These are phyloP conservation scores for Sodiomyces alkalinus DNA, from an alignment of 2,329 filamentous ascomycete genomes.

Conservation along the genomic window DNA sequence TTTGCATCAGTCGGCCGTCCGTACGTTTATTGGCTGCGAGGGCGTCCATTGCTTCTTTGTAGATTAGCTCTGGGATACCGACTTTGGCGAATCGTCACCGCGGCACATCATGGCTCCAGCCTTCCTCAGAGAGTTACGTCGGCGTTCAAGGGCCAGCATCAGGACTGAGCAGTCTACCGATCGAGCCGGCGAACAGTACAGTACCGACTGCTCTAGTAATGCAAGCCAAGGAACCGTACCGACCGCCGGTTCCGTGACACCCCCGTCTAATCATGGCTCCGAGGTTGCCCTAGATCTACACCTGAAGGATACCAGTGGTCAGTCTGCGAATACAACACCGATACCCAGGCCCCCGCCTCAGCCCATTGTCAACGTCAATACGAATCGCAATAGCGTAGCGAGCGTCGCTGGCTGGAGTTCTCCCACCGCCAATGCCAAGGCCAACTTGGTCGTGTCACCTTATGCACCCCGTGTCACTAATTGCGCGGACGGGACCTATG, in stretches of 20 bases:
- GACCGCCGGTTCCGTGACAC: conserved; percentile 56
- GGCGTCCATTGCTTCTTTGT: too few relatives aligned
- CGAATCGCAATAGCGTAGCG: conserved; percentile 48
- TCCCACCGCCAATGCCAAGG: conserved; percentile 36
- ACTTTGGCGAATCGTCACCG: background rate
- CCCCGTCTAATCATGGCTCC: conserved; percentile 56
- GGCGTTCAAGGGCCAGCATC: conserved; percentile 63
- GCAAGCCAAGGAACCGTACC: conserved; percentile 44
- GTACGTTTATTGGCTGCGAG: too few relatives aligned
- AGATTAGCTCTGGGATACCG: too few relatives aligned
- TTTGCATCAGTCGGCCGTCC: too few relatives aligned
- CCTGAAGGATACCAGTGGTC: conserved; percentile 32
- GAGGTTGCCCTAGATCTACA: conserved; percentile 51
- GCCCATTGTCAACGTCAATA: conserved; percentile 21
- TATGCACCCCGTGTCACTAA: conserved; percentile 72
- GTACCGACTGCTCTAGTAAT: conserved; percentile 41
- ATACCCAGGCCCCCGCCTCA: conserved; percentile 20
- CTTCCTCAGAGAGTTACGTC: conserved; percentile 63
- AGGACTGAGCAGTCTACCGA: conserved; percentile 43
- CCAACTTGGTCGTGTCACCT: conserved; percentile 50
- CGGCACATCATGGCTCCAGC: conserved; percentile 35
- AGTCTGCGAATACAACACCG: too few relatives aligned
- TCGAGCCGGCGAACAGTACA: conserved; percentile 1
- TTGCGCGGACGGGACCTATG: conserved; percentile 70
- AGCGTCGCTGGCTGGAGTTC: conserved; percentile 48